These are phyloP conservation scores for Dothideomycetes sp. DNA, from an alignment of 2,329 filamentous ascomycete genomes.

Conservation along the genomic window DNA sequence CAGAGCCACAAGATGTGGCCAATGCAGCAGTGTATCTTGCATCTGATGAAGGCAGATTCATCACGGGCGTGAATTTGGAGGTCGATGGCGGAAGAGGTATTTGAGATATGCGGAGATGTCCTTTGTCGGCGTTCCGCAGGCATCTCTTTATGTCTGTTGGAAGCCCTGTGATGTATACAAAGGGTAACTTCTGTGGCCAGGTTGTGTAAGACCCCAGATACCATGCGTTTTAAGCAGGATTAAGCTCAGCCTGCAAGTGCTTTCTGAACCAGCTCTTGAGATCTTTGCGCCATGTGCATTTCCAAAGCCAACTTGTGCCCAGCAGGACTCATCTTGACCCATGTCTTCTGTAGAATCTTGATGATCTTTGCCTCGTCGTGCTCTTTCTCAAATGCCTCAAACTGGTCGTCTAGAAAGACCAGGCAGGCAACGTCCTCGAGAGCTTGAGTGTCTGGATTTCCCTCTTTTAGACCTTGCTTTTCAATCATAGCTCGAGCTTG, in stretches of 20 bases:
- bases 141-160: no score
- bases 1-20: conserved; percentile 54
- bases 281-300: conserved; percentile 54
- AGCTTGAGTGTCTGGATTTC: conserved; percentile 57
- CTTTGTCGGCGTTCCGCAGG: no score
- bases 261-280: conserved; percentile 50
- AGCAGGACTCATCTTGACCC: conserved; percentile 60
- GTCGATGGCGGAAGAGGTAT: conserved; percentile 45
- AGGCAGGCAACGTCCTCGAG: conserved; percentile 80
- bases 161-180: no score
- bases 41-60: conserved; percentile 59
- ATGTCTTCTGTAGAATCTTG: conserved; percentile 59
- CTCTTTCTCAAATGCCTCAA: conserved; percentile 65
- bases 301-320: conserved; percentile 54
- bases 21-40: conserved; percentile 61
- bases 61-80: conserved; percentile 61
- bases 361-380: conserved; percentile 71
- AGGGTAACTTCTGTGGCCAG: no score
- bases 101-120: no score
- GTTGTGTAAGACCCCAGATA: no score
- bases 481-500: conserved; percentile 61
- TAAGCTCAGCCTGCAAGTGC: conserved; percentile 40
- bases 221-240: no score
- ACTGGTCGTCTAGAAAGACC: conserved; percentile 79
- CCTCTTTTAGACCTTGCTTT: conserved; percentile 60